A percentile compares a stretch with the other conserved stretches of the same genome.
Evolutionary conservation across 345 rosid genomes (phyloP).

Genomic region (Corchorus capsularis): DNA sequence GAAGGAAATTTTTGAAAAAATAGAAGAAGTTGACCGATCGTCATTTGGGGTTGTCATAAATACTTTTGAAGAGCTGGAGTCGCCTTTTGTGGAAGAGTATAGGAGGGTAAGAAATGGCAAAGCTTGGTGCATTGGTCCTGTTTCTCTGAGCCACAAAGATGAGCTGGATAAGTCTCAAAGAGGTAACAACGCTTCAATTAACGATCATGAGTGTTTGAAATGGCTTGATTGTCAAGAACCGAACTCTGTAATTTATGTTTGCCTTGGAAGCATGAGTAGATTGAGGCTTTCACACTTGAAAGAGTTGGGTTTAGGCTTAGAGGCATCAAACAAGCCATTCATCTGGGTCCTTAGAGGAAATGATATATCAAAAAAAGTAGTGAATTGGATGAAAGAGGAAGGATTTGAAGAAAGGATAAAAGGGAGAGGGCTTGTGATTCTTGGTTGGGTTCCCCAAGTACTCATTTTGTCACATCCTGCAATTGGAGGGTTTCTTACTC

Average conservation of each 20-base stretch:
- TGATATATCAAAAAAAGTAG: conserved; percentile 18
- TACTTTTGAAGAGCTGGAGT: conserved; percentile 47
- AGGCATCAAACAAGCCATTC: conserved; percentile 48
- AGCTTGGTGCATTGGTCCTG: conserved; percentile 57
- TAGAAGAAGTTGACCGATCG: conserved; percentile 26
- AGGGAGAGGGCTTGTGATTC: conserved; percentile 48
- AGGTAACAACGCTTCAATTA: conserved; percentile 32
- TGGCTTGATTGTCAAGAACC: conserved; percentile 48
- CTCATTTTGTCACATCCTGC: conserved; percentile 49
- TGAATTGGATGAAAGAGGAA: conserved; percentile 40
- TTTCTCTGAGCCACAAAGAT: conserved; percentile 36
- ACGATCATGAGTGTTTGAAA: conserved; percentile 31
- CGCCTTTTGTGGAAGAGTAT: conserved; percentile 37
- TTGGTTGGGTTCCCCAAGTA: conserved; percentile 64
- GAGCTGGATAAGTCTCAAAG: conserved; percentile 37
- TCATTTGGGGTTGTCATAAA: conserved; percentile 46
- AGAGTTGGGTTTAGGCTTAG: conserved; percentile 56
- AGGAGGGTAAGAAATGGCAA: conserved; percentile 31
- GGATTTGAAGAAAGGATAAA: conserved; percentile 41
- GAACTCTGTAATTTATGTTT: conserved; percentile 47
- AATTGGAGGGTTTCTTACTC: conserved; percentile 55
- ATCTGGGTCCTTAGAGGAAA: conserved; percentile 50
- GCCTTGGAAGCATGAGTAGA: conserved; percentile 51
- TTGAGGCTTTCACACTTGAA: conserved; percentile 36
- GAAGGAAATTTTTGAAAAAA: conserved; percentile 13